Conservation (phyloP, 2,329 filamentous ascomycete genomes). For the Scedosporium dehoogii region DNA sequence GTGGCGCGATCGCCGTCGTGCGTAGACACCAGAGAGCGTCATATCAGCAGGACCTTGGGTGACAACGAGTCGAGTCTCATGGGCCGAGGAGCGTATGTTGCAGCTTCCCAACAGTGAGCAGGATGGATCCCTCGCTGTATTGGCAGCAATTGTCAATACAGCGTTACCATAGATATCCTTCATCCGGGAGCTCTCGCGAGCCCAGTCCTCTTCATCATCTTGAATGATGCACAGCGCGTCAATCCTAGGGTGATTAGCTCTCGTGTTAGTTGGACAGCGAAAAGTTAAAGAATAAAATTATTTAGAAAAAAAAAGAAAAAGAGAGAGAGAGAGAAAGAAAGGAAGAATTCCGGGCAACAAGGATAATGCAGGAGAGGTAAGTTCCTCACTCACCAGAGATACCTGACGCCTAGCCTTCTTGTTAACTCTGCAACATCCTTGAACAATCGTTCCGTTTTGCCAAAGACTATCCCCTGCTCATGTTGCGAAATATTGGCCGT, state of each 20-base stretch:
- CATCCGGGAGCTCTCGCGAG: constrained; percentile 10
- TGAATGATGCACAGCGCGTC: constrained; percentile 12
- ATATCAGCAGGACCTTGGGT: neutral
- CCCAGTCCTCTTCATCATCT: constrained; percentile 11
- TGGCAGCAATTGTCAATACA: constrained; percentile 9
- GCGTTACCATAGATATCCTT: constrained; percentile 10
- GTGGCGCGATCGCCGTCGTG: neutral
- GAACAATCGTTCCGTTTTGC: neutral
- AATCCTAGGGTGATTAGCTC: neutral
- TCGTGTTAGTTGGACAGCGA: neutral
- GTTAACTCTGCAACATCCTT: neutral
- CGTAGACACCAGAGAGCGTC: neutral
- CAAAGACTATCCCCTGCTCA: neutral
- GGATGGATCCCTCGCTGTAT: neutral
- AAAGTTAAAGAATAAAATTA: neutral
- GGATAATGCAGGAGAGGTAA: neutral
- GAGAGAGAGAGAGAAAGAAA: neutral
- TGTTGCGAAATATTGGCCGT: neutral
- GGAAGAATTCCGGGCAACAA: neutral
- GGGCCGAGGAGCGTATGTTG: neutral
- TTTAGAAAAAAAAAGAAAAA: no score
- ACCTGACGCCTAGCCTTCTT: neutral
- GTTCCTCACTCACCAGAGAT: neutral
- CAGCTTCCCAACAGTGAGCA: constrained; percentile 7
- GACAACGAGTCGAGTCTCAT: neutral